Evolutionary conservation across 805 yeast species (phyloP).

Genomic region (Yamadazyma paraphyllophila): DNA sequence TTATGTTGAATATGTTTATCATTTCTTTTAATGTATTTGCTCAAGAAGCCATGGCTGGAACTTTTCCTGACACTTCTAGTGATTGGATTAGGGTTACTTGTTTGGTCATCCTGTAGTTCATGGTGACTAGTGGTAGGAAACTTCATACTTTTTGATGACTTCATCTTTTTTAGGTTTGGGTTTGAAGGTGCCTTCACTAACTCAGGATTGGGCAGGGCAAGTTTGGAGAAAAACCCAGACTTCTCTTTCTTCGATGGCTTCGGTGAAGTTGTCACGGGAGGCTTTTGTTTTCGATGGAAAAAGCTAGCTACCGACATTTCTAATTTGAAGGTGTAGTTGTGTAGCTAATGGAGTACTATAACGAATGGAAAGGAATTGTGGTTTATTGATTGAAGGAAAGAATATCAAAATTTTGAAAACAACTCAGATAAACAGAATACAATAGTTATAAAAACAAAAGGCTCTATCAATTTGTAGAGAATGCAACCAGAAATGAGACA

Average conservation of each 20-base stretch:
- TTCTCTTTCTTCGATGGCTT: background rate
- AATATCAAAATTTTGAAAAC: background rate
- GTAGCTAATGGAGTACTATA: background rate
- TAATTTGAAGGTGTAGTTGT: background rate
- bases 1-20: background rate
- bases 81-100: background rate
- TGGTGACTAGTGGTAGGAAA: background rate
- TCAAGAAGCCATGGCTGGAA: background rate
- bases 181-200: background rate
- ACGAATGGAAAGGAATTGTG: background rate
- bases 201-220: background rate
- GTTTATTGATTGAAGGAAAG: background rate
- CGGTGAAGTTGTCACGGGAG: background rate
- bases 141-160: background rate
- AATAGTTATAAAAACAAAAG: background rate
- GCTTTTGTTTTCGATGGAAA: conserved; percentile 1
- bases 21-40: background rate
- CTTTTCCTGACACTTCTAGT: background rate
- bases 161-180: conserved; percentile 1
- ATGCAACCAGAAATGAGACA: background rate
- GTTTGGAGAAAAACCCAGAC: background rate
- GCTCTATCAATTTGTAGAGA: background rate
- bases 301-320: background rate
- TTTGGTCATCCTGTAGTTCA: background rate
- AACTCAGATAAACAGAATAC: background rate